These are phyloP conservation scores for Pisolithus albus DNA, from an alignment of 768 basidiomycete genomes.

Conservation along the genomic window DNA sequence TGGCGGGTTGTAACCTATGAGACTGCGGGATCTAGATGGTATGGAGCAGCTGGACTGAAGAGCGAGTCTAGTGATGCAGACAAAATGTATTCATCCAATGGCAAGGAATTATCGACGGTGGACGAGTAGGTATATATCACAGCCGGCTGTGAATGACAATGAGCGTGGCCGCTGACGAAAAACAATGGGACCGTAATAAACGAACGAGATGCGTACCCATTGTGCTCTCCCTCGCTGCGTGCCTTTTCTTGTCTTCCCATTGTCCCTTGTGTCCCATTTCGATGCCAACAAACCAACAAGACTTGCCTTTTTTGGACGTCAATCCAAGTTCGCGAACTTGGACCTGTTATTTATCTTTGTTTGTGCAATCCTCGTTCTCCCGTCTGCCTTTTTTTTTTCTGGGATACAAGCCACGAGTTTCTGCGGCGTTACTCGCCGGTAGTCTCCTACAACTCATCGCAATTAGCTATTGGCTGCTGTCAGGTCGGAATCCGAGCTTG, in stretches of 20 bases:
- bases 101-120: neutral
- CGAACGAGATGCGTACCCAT: constrained; percentile 3
- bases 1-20: constrained; percentile 11
- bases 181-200: constrained; percentile 9
- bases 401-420: too few species aligned
- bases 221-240: neutral
- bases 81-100: neutral
- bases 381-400: too few species aligned
- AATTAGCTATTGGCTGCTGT: neutral
- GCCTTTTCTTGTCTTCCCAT: constrained; percentile 21
- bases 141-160: constrained; percentile 2
- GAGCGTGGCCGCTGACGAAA: constrained; percentile 7
- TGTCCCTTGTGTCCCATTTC: constrained; percentile 16
- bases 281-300: constrained; percentile 12
- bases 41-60: neutral
- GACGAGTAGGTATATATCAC: constrained; percentile 16
- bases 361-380: neutral
- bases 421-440: too few species aligned
- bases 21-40: neutral
- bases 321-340: constrained; percentile 14
- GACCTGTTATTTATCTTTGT: constrained; percentile 10
- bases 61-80: constrained; percentile 1
- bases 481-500: neutral
- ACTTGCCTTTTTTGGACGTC: constrained; percentile 9
- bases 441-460: too few species aligned